These are phyloP conservation scores for Pelargonium nanum DNA, from an alignment of 345 rosid species.

Conservation along the genomic window DNA sequence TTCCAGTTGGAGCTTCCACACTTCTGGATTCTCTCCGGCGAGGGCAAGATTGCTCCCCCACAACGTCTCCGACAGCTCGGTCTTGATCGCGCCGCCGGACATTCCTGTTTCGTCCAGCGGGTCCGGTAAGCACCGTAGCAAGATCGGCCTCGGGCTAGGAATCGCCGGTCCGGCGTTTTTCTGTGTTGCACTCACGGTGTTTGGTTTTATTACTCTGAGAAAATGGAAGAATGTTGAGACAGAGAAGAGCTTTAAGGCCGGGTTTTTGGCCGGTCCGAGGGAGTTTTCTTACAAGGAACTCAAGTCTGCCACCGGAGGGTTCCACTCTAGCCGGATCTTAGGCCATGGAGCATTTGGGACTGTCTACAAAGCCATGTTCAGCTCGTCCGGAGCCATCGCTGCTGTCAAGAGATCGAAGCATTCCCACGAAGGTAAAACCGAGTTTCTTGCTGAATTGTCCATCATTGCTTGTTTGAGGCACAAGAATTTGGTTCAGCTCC, in stretches of 20 bases:
- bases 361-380: constrained; percentile 67
- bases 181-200: constrained; percentile 43
- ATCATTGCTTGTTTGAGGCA: constrained; percentile 87
- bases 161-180: constrained; percentile 73
- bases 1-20: constrained; percentile 64
- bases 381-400: constrained; percentile 40
- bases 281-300: constrained; percentile 72
- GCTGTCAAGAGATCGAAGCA: constrained; percentile 88
- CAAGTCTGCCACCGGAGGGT: constrained; percentile 63
- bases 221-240: constrained; percentile 43
- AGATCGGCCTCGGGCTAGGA: constrained; percentile 61
- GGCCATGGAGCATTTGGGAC: constrained; percentile 87
- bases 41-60: constrained; percentile 48
- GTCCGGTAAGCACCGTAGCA: constrained; percentile 22
- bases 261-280: constrained; percentile 55
- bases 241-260: constrained; percentile 52
- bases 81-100: constrained; percentile 22
- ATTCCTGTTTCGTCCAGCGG: constrained; percentile 34
- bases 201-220: constrained; percentile 54
- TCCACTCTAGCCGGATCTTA: constrained; percentile 69
- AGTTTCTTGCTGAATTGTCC: constrained; percentile 74
- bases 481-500: constrained; percentile 79
- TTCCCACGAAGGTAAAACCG: constrained; percentile 71
- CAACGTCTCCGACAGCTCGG: constrained; percentile 66
- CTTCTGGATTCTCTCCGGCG: constrained; percentile 50